Conservation (phyloP, 2,329 filamentous ascomycete genomes). For the Colletotrichum liaoningense region DNA sequence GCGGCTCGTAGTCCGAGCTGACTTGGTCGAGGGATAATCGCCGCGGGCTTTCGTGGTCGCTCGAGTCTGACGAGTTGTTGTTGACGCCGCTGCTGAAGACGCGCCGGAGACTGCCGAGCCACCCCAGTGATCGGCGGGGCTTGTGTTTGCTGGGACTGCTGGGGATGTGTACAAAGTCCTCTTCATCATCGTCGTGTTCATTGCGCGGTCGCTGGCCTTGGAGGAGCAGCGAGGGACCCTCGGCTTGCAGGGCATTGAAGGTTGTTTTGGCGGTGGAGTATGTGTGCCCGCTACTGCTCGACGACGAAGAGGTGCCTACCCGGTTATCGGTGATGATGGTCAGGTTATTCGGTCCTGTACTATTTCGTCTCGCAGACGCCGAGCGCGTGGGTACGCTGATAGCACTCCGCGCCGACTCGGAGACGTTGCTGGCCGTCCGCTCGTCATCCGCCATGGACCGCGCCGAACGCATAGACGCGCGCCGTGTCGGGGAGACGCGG, state of each 20-base stretch:
- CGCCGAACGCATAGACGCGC: constrained; percentile 49
- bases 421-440: constrained; percentile 67
- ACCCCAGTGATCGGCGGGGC: constrained; percentile 60
- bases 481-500: constrained; percentile 52
- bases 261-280: constrained; percentile 67
- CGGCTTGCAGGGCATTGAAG: constrained; percentile 63
- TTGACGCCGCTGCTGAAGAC: constrained; percentile 64
- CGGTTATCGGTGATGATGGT: constrained; percentile 37
- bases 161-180: constrained; percentile 47
- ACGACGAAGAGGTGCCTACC: constrained; percentile 44
- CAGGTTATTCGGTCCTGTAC: constrained; percentile 22
- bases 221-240: constrained; percentile 62
- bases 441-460: constrained; percentile 54
- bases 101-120: constrained; percentile 76
- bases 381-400: constrained; percentile 49
- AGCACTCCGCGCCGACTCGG: constrained; percentile 62
- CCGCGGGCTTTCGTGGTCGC: constrained; percentile 37
- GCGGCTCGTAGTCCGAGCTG: constrained; percentile 57
- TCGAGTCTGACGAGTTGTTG: constrained; percentile 43
- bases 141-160: constrained; percentile 70
- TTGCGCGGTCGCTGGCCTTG: constrained; percentile 35
- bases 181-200: constrained; percentile 45
- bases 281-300: constrained; percentile 53
- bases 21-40: constrained; percentile 45
- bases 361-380: constrained; percentile 39